phyloP scores from a whole-genome alignment of 2,329 filamentous ascomycete species.

The Simplicillium aogashimaense region DNA sequence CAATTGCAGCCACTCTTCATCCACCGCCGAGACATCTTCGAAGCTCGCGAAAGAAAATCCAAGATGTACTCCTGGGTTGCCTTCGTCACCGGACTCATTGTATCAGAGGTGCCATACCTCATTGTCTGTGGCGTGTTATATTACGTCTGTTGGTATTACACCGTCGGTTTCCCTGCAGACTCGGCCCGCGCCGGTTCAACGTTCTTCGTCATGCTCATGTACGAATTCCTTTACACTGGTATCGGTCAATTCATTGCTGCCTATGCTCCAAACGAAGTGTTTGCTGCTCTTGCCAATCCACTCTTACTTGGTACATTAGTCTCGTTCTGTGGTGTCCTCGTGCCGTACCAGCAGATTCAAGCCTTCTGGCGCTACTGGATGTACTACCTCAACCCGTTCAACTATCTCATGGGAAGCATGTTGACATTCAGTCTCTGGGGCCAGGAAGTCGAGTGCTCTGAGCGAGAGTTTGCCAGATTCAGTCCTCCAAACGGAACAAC shows the following conservation, averaged over 20 bases:
- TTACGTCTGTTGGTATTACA: slow-evolving; percentile 48
- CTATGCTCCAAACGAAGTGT: slow-evolving; percentile 51
- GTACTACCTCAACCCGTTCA: slow-evolving; percentile 52
- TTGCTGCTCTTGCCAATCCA: slow-evolving; percentile 48
- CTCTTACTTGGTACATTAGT: slow-evolving; percentile 48
- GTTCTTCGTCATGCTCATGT: slow-evolving; percentile 46
- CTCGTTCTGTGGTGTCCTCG: slow-evolving; percentile 66
- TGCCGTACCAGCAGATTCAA: slow-evolving; percentile 53
- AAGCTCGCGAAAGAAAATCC: slow-evolving; percentile 48
- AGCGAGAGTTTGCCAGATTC: slow-evolving; percentile 40
- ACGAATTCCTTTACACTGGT: slow-evolving; percentile 50
- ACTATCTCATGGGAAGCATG: slow-evolving; percentile 48
- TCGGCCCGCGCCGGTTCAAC: slow-evolving; percentile 37
- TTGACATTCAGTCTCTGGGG: slow-evolving; percentile 41
- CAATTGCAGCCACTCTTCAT: slow-evolving; percentile 52
- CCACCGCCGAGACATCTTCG: slow-evolving; percentile 45
- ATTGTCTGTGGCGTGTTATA: slow-evolving; percentile 34
- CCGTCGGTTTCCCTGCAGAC: slow-evolving; percentile 37
- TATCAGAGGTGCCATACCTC: slow-evolving; percentile 37
- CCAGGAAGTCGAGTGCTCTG: slow-evolving; percentile 32
- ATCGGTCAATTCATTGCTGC: slow-evolving; percentile 56
- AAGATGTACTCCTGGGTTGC: slow-evolving; percentile 53
- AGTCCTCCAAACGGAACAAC: slow-evolving; percentile 40
- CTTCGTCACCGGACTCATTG: slow-evolving; percentile 42
- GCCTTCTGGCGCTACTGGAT: slow-evolving; percentile 61